Percentiles rank a stretch among this genome's conserved stretches.
phyloP scores from a whole-genome alignment of 805 yeast species.

The Ogataea saltuana region DNA sequence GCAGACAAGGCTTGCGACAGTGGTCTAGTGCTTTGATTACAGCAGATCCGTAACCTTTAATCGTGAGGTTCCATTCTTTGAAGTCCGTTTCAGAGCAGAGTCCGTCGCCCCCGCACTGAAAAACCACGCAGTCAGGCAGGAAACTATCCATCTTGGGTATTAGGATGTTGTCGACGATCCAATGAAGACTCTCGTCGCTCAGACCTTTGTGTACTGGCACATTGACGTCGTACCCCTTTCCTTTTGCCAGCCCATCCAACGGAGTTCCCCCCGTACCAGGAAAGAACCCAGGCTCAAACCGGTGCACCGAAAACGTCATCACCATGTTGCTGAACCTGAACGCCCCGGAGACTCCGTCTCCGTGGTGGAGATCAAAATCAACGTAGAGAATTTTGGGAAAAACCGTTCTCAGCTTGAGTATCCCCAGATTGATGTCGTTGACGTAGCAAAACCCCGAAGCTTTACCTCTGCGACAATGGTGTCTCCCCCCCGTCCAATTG shows the following conservation, averaged over 20 bases:
- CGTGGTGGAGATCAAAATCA: conserved; percentile 78
- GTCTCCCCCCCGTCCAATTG: conserved; percentile 82
- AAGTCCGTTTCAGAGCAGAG: conserved; percentile 57
- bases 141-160: conserved; percentile 41
- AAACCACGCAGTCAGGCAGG: conserved; percentile 54
- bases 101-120: conserved; percentile 79
- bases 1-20: conserved; percentile 38
- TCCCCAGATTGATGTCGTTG: conserved; percentile 65
- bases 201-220: conserved; percentile 61
- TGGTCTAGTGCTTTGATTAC: conserved; percentile 34
- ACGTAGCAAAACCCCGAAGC: conserved; percentile 76
- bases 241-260: conserved; percentile 41
- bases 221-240: conserved; percentile 44
- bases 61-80: conserved; percentile 68
- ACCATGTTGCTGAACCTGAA: conserved; percentile 57
- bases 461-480: conserved; percentile 55
- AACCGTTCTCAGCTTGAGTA: conserved; percentile 48
- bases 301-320: conserved; percentile 62
- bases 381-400: conserved; percentile 55
- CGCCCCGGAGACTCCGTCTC: conserved; percentile 76
- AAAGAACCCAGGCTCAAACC: conserved; percentile 65
- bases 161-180: conserved; percentile 43
- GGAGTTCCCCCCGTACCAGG: conserved; percentile 65
- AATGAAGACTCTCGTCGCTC: conserved; percentile 43
- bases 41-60: conserved; percentile 45